Conservation (phyloP, 2,329 filamentous ascomycete species). For the Colletotrichum shisoi region DNA sequence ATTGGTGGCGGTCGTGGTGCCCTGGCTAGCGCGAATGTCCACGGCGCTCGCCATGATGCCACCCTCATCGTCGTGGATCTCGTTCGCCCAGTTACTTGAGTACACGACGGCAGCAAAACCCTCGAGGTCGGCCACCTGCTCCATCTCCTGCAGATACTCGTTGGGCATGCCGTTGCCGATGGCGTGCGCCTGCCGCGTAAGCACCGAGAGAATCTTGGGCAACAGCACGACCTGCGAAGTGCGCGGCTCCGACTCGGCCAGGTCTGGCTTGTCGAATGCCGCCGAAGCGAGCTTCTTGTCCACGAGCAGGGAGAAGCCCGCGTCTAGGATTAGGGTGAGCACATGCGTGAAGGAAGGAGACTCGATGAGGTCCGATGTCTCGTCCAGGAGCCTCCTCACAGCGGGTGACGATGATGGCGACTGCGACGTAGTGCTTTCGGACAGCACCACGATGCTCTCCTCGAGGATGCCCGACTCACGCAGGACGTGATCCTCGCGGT, state of each 20-base stretch:
- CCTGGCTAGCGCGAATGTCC: constrained; percentile 45
- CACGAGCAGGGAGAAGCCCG: constrained; percentile 83
- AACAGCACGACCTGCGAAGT: constrained; percentile 71
- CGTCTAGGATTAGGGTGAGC: constrained; percentile 83
- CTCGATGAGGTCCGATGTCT: constrained; percentile 94
- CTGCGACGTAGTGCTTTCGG: constrained; percentile 46
- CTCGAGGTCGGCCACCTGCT: constrained; percentile 77
- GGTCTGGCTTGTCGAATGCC: constrained; percentile 71
- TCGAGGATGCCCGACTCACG: constrained; percentile 81
- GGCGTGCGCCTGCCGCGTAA: constrained; percentile 87
- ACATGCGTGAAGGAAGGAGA: constrained; percentile 91
- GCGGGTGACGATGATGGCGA: constrained; percentile 60
- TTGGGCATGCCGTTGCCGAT: constrained; percentile 82
- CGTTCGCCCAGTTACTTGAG: constrained; percentile 80
- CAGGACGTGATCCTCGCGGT: constrained; percentile 84
- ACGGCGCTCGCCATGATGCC: constrained; percentile 51
- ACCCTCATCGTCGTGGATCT: constrained; percentile 60
- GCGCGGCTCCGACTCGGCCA: constrained; percentile 36
- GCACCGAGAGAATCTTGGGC: constrained; percentile 86
- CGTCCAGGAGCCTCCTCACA: constrained; percentile 86
- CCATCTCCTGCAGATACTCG: constrained; percentile 77
- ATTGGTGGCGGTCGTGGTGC: constrained; percentile 37
- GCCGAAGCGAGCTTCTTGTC: constrained; percentile 81
- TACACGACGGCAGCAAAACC: constrained; percentile 89
- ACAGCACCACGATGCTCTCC: constrained; percentile 55